phyloP scores from a whole-genome alignment of 352 stramenopile genomes.

The Pythium dissotocum region DNA sequence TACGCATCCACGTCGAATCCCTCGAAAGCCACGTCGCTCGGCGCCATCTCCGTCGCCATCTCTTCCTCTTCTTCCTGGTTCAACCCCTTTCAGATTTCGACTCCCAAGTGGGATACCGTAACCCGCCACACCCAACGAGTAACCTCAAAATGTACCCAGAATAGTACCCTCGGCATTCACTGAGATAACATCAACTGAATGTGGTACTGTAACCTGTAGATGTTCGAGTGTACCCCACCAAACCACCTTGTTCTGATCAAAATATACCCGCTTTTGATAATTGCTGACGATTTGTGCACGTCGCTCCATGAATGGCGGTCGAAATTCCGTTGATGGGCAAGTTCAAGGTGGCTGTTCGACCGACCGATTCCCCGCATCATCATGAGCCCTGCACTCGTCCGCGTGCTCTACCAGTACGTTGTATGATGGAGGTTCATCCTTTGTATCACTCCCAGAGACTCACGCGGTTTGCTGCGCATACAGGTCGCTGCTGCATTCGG shows the following conservation, averaged over 20 bases:
- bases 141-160: conserved; percentile 12
- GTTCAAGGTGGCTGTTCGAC: conserved; percentile 25
- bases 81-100: conserved; percentile 21
- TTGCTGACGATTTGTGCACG: conserved; percentile 3
- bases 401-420: conserved; percentile 43
- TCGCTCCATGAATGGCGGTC: conserved; percentile 18
- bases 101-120: not conserved
- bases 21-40: conserved; percentile 32
- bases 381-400: conserved; percentile 37
- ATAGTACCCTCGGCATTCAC: not conserved
- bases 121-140: not conserved
- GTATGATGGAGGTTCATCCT: not conserved
- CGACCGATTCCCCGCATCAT: conserved; percentile 8
- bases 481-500: conserved; percentile 58
- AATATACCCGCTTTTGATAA: conserved; percentile 20
- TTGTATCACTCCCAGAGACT: not conserved
- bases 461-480: not conserved
- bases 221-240: not conserved
- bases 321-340: conserved; percentile 28
- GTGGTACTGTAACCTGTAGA: not conserved
- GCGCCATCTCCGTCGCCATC: conserved; percentile 17
- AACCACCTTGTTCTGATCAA: not conserved
- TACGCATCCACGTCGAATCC: conserved; percentile 84
- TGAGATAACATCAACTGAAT: not conserved
- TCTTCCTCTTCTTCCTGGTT: conserved; percentile 21